Base-by-base conservation (phyloP, 495 filamentous ascomycete genomes). In the Neurospora hispaniola region DNA sequence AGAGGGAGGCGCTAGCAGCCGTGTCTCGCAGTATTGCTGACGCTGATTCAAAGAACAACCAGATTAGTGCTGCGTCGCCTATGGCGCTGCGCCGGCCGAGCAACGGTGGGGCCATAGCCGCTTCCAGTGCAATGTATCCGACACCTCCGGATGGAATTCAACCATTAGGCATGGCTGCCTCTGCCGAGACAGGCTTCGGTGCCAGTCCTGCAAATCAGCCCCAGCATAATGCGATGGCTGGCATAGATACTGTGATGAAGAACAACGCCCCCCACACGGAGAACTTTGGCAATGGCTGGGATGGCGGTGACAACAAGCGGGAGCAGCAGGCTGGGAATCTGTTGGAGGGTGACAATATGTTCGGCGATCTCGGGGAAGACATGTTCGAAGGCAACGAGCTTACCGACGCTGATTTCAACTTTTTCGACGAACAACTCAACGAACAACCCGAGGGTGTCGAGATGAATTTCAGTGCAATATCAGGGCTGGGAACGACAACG, bases 381-480 rank as follows among this genome's bases (percentile, higher is more conserved):
- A 88, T 94, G 72, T 97, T 96, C 80, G 93, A 89, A 27, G 86
- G 90, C 27, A 91, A 89, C 75, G 92, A 90, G n/a, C 88, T 97
- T 23, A 94, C 93, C 2, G 94, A 97, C 73, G 90, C 89, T 4
- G 94, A 97, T 78, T 97, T 97, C 80, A 95, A 88, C 80, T 97
- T 96, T 78, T 97, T 97, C 72, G 93, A 97, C 44, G 81, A 86
- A 40, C 78, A 83, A 20, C 82, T 97, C 72, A 93, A 97, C 48
- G 81, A 86, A 38, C 78, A 83, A 16, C 82, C 84, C 4, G 78
- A 72, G 4, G 81, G 78, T n/a, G 75, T 77, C 6, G 85, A 81
- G 40, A 69, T 84, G 7, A 80, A 81, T 40, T 66, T 84, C 1
- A 62, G 80, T n/a, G 46, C 43, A 42, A 48, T 77, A 3, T 42